phyloP scores from a whole-genome alignment of 768 basidiomycete species.

The Mycena rebaudengoi region DNA sequence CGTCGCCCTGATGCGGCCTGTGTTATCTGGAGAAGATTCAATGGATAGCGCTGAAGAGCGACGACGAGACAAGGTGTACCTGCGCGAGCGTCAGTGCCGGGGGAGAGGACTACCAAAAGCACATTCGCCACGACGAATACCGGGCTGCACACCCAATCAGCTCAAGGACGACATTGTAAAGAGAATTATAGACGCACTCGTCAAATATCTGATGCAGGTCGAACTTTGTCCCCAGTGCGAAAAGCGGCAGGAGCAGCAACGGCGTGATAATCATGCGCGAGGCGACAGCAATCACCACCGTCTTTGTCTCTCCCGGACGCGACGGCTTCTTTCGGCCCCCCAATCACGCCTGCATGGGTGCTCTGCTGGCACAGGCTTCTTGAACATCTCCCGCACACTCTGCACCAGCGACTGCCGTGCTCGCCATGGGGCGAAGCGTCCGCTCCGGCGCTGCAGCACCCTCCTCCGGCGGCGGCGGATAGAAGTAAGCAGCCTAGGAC shows the following conservation, averaged over 20 bases:
- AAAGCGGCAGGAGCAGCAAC: constrained; percentile 75
- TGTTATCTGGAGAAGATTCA: constrained; percentile 62
- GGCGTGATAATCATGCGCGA: constrained; percentile 91
- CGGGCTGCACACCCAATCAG: constrained; percentile 57
- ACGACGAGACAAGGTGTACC: constrained; percentile 44
- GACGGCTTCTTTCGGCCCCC: constrained; percentile 7
- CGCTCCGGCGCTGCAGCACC: background rate
- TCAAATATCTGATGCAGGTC: constrained; percentile 71
- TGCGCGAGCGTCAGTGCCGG: constrained; percentile 69
- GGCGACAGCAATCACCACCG: constrained; percentile 83
- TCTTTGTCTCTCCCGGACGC: constrained; percentile 77
- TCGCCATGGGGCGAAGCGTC: constrained; percentile 21
- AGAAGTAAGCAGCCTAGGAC: constrained; percentile 96
- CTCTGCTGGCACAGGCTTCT: constrained; percentile 30
- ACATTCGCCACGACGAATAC: constrained; percentile 89
- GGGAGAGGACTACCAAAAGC: constrained; percentile 82
- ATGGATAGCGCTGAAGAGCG: no score
- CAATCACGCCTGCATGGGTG: constrained; percentile 10
- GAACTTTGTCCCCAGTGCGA: constrained; percentile 68
- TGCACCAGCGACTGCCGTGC: constrained; percentile 48
- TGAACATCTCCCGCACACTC: constrained; percentile 54
- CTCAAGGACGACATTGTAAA: constrained; percentile 3
- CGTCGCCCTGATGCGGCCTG: constrained; percentile 84
- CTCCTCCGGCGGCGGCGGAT: constrained; percentile 45
- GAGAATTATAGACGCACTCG: constrained; percentile 72